Base-by-base conservation (phyloP, 148 eudicot genomes). In the Amaranthus palmeri region DNA sequence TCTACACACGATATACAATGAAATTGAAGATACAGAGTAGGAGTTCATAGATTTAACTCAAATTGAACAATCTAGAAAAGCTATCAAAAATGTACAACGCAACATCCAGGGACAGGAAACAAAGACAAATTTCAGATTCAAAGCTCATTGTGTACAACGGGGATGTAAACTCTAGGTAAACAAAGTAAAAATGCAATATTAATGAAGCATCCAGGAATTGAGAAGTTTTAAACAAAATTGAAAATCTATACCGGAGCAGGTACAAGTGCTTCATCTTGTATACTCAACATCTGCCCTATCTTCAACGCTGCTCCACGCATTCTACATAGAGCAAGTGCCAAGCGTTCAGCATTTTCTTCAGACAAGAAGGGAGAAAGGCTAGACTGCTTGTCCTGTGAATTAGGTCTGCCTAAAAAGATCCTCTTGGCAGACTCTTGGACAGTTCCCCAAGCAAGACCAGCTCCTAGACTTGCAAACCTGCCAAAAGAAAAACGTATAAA, bases 231-330 rank as follows among this genome's bases (percentile, higher is more conserved):
- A 63, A 44, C 43, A 68, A 52, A 67, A 71, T 41, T 63, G 63
- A 43, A 66, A 80, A 74, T 69, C 51, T 66, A 53, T 91, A 93
- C 98, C 83, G 96, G 99, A 75, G 99, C 85, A 75, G 99, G 97
- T 54, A 95, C 84, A 71, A 95, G 85, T 61, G 92, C 85, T 82
- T 93, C 98, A 68, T 93, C 98, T 77, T 93, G 98, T 72, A 95
- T 95, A 68, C 99, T 95, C 81, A 95, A 75, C 99, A 92, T 95
- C 80, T 95, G 99, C 47, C 99, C 99, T 61, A 95, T 68, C 80
- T 95, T 95, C 73, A 95, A 85, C 48, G 99, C 99, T 6, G 99
- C 99, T 51, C 99, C 99, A 65, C 99, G 99, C 99, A 95, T 95
- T 81, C 99, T 87, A 81, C 99, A 95, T 61, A 95, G 82, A 73